Percentiles rank a stretch among this genome's conserved stretches.
These are phyloP conservation scores for Digitaria exilis DNA, from an alignment of 202 grass and related monocot species.

Conservation along the genomic window DNA sequence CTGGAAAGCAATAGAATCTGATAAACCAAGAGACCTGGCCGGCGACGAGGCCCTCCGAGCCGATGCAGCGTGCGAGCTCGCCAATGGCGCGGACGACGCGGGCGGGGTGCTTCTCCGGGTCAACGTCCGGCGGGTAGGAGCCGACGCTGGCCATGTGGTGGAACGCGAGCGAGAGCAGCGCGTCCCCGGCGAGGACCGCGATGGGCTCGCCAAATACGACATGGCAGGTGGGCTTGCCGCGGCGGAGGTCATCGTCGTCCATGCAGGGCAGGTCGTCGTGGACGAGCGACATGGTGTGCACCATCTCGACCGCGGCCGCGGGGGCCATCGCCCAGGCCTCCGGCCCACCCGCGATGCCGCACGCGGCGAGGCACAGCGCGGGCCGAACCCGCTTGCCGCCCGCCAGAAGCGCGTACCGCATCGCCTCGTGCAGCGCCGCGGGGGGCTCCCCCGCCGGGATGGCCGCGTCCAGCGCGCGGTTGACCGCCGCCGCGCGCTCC, in stretches of 20 bases:
- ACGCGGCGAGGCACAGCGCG: conserved; percentile 73
- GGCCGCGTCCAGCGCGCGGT: conserved; percentile 63
- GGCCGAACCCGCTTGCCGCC: conserved; percentile 90
- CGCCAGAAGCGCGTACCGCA: conserved; percentile 82
- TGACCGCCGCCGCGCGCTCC: conserved; percentile 59
- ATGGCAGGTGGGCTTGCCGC: conserved; percentile 84
- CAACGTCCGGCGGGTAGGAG: conserved; percentile 62
- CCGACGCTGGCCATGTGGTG: conserved; percentile 49
- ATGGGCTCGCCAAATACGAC: conserved; percentile 74
- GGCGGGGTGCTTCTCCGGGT: conserved; percentile 52
- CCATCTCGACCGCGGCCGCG: conserved; percentile 79
- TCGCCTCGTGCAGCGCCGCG: conserved; percentile 72
- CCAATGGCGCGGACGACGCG: conserved; percentile 68
- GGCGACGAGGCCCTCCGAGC: conserved; percentile 72
- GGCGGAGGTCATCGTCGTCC: conserved; percentile 89
- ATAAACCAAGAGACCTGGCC: conserved; percentile 47
- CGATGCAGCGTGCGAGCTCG: conserved; percentile 76
- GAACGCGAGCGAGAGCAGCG: conserved; percentile 81
- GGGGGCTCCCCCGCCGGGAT: conserved; percentile 47
- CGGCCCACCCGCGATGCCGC: conserved; percentile 57
- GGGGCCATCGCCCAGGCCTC: conserved; percentile 67
- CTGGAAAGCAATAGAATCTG: conserved; percentile 33
- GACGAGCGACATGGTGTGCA: conserved; percentile 96
- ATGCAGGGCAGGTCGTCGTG: conserved; percentile 97
- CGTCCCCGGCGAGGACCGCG: conserved; percentile 79